These are phyloP conservation scores for Eutrema yunnanense DNA, from an alignment of 345 rosid genomes.

Conservation along the genomic window DNA sequence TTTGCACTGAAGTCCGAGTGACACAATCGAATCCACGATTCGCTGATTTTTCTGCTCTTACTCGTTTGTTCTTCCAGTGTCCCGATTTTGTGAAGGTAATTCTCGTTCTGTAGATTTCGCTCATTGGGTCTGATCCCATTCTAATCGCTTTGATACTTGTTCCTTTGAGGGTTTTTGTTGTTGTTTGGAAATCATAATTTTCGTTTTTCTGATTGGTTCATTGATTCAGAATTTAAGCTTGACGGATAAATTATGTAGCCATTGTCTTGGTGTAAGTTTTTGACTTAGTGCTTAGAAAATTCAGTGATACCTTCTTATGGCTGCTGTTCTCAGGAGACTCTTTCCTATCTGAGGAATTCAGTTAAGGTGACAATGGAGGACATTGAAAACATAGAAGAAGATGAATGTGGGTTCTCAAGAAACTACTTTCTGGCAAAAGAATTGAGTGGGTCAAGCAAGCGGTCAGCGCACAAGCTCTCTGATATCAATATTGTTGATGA, in stretches of 20 bases:
- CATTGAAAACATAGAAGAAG: slow-evolving; percentile 49
- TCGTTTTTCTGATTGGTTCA: too few species aligned
- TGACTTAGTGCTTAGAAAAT: neutral
- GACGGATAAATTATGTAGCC: neutral
- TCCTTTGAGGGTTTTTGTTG: neutral
- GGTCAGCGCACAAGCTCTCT: slow-evolving; percentile 53
- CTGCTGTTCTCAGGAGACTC: neutral
- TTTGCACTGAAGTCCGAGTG: neutral
- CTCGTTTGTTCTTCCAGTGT: neutral
- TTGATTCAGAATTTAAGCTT: neutral
- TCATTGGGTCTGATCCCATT: neutral
- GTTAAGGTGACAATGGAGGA: slow-evolving; percentile 33
- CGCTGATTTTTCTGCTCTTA: neutral
- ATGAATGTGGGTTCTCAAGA: slow-evolving; percentile 77
- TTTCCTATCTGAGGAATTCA: neutral
- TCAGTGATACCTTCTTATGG: neutral
- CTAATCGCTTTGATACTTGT: neutral
- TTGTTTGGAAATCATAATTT: too few species aligned
- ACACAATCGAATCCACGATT: neutral
- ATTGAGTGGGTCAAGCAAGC: slow-evolving; percentile 47
- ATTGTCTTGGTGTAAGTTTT: neutral
- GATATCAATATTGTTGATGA: slow-evolving; percentile 76
- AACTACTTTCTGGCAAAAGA: slow-evolving; percentile 93
- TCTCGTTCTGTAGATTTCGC: neutral
- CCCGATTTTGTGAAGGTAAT: neutral